A percentile compares a stretch with the other conserved stretches of the same genome.
Evolutionary conservation across 352 stramenopile genomes (phyloP).

Genomic region (Globisporangium rhizosaccharum): DNA sequence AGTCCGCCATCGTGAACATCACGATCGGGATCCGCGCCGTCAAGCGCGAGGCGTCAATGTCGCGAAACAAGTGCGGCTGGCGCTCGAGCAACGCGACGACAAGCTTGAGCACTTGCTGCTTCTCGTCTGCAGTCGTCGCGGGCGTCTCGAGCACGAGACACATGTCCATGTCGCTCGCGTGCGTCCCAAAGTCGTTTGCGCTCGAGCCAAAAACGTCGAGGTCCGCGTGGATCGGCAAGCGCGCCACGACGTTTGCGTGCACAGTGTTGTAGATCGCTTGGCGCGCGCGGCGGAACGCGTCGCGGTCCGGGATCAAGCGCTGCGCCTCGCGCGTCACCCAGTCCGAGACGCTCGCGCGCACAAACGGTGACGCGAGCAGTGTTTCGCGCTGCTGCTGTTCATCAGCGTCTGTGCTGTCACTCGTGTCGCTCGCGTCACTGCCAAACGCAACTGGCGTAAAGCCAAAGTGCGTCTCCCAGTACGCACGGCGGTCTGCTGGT

Average conservation of each 20-base stretch:
- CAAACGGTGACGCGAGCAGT: constrained; percentile 35
- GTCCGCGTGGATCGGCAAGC: constrained; percentile 46
- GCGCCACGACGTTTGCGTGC: constrained; percentile 48
- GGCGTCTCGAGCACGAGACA: constrained; percentile 66
- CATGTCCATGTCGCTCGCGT: constrained; percentile 92
- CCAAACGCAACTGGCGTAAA: constrained; percentile 38
- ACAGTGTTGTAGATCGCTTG: constrained; percentile 70
- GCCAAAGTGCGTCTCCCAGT: constrained; percentile 63
- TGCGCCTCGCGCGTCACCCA: constrained; percentile 48
- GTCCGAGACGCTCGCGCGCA: constrained; percentile 32
- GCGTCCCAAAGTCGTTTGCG: constrained; percentile 95
- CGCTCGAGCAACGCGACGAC: constrained; percentile 50
- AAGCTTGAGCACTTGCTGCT: constrained; percentile 60
- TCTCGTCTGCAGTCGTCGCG: constrained; percentile 37
- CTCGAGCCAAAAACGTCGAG: constrained; percentile 94
- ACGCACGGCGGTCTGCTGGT: constrained; percentile 31
- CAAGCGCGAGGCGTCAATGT: constrained; percentile 73
- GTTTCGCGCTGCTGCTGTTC: constrained; percentile 12
- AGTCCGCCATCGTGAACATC: constrained; percentile 90
- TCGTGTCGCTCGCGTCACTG: not conserved
- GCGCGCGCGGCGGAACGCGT: constrained; percentile 48
- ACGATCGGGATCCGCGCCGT: constrained; percentile 97
- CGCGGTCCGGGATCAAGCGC: constrained; percentile 55
- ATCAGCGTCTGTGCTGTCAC: not conserved
- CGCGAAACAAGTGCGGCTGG: constrained; percentile 58